These are phyloP conservation scores for Akanthomyces dipterigenus DNA, from an alignment of 2,329 filamentous ascomycete genomes.

Conservation along the genomic window DNA sequence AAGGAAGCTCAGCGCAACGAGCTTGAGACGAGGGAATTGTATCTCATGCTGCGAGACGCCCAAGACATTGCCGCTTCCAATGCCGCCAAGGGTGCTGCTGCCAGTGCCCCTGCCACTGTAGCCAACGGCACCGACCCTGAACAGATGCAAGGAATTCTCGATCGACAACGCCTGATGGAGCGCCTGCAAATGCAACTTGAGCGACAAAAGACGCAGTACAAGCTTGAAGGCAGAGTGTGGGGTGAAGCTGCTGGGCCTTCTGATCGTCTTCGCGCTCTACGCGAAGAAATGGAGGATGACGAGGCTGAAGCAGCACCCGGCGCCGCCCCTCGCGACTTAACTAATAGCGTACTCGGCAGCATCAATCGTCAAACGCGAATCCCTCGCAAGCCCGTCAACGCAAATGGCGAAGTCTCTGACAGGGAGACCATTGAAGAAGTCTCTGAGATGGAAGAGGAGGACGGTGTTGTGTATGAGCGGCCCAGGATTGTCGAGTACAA, in stretches of 20 bases:
- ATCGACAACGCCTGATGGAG: slow-evolving; percentile 87
- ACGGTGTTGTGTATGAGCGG: slow-evolving; percentile 66
- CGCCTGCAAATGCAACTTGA: slow-evolving; percentile 92
- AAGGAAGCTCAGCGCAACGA: slow-evolving; percentile 94
- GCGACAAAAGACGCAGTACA: slow-evolving; percentile 94
- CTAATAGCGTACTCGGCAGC: slow-evolving; percentile 66
- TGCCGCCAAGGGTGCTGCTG: slow-evolving; percentile 52
- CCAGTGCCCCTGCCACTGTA: slow-evolving; percentile 39
- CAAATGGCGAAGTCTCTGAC: slow-evolving; percentile 38
- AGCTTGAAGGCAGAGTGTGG: slow-evolving; percentile 90
- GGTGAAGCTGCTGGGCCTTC: slow-evolving; percentile 76
- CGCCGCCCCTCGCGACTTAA: slow-evolving; percentile 56
- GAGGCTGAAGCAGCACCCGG: slow-evolving; percentile 44
- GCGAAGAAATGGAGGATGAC: slow-evolving; percentile 84
- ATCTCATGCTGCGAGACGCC: slow-evolving; percentile 95
- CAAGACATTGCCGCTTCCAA: slow-evolving; percentile 92
- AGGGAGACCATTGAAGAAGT: slow-evolving; percentile 37
- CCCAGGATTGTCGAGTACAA: slow-evolving; percentile 73
- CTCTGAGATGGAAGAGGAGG: slow-evolving; percentile 43
- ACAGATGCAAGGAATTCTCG: slow-evolving; percentile 85
- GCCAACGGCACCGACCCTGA: slow-evolving; percentile 55
- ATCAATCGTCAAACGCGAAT: slow-evolving; percentile 57
- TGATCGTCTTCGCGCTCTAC: slow-evolving; percentile 82
- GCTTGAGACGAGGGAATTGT: slow-evolving; percentile 90
- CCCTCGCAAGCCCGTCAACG: slow-evolving; percentile 46